These are phyloP conservation scores for Jamesozyma rosinii DNA, from an alignment of 805 yeast genomes.

Conservation along the genomic window DNA sequence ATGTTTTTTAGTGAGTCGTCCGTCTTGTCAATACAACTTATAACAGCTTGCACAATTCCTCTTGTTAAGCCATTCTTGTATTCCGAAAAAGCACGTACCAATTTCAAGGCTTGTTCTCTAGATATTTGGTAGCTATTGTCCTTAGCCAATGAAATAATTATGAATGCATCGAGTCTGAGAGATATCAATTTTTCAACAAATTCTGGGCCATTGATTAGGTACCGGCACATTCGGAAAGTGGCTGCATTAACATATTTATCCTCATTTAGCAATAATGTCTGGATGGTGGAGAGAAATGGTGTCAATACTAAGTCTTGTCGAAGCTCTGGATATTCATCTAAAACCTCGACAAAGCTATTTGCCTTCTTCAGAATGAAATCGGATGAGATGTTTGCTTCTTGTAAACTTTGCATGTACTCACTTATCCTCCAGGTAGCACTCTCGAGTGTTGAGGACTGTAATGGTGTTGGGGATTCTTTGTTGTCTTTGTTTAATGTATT, in stretches of 20 bases:
- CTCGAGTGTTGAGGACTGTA: slow-evolving; percentile 10
- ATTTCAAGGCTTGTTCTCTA: slow-evolving; percentile 66
- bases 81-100: slow-evolving; percentile 54
- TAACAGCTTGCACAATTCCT: slow-evolving; percentile 57
- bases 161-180: slow-evolving; percentile 50
- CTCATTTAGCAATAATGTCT: slow-evolving; percentile 47
- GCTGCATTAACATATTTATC: slow-evolving; percentile 59
- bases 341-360: slow-evolving; percentile 51
- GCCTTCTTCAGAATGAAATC: slow-evolving; percentile 41
- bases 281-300: slow-evolving; percentile 49
- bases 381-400: slow-evolving; percentile 20
- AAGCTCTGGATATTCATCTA: slow-evolving; percentile 49
- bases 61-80: slow-evolving; percentile 52
- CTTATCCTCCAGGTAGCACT: slow-evolving; percentile 31
- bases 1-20: slow-evolving; percentile 43
- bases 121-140: slow-evolving; percentile 49
- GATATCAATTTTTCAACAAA: slow-evolving; percentile 47
- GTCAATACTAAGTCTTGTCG: slow-evolving; percentile 55
- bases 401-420: slow-evolving; percentile 29
- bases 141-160: slow-evolving; percentile 56
- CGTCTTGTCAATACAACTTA: slow-evolving; percentile 50
- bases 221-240: slow-evolving; percentile 66
- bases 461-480: neutral
- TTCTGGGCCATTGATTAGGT: slow-evolving; percentile 45
- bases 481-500: neutral